Percentiles rank a stretch among this genome's conserved stretches.
phyloP scores from a whole-genome alignment of 148 eudicot species.

The Oxyria digyna region DNA sequence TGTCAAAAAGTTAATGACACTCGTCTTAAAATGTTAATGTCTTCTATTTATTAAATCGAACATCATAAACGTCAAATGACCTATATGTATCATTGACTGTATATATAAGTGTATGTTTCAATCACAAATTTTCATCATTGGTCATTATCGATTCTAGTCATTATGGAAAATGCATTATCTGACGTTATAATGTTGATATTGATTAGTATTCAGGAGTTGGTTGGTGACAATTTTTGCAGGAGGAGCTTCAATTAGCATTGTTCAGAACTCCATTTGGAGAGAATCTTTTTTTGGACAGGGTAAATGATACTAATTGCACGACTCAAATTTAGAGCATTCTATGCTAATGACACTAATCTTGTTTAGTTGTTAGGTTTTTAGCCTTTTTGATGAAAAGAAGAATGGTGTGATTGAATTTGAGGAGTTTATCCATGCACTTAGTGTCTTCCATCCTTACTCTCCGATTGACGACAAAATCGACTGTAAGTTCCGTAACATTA shows the following conservation, averaged over 20 bases:
- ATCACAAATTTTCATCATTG: no score
- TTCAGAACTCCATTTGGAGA: constrained; percentile 44
- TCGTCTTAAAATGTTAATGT: no score
- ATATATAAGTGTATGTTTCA: no score
- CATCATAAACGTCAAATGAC: no score
- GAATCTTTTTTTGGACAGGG: constrained; percentile 85
- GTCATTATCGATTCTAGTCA: no score
- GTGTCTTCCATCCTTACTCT: constrained; percentile 66
- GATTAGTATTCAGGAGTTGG: background rate
- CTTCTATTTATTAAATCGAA: no score
- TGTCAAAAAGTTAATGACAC: no score
- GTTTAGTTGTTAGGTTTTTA: constrained; percentile 49
- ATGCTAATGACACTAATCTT: background rate
- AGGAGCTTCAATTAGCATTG: constrained; percentile 75
- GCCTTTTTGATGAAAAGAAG: constrained; percentile 70
- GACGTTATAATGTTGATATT: no score
- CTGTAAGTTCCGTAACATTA: no score
- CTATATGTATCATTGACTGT: no score
- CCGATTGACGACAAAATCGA: constrained; percentile 62
- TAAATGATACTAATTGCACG: constrained; percentile 11
- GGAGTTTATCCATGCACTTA: constrained; percentile 66
- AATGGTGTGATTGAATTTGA: constrained; percentile 84
- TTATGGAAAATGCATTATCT: no score
- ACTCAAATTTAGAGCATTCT: background rate
- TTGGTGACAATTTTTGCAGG: no score